Evolutionary conservation across 1,284 basidiomycete genomes (phyloP), one percentile per base, ranked within the genome.

Genomic region (Moesziomyces parantarcticus): DNA sequence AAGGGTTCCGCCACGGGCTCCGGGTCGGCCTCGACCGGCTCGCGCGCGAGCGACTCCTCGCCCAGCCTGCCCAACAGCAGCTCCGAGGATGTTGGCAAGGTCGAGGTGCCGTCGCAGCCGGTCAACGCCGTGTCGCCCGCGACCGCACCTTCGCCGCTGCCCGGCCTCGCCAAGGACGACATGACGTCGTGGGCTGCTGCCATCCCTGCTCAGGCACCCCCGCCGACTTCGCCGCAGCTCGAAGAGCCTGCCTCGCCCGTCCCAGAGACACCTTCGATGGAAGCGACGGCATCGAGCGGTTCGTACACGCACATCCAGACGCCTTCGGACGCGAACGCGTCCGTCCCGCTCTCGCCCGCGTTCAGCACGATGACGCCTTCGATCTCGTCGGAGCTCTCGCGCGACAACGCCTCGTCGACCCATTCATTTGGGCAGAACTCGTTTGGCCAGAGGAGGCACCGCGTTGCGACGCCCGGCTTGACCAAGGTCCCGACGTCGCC

Each of bases 51-150:
- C 41, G 54, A 42, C 39, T 60, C 57, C 20, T 53, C 67, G 36
- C 50, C 67, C 2, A 64, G 50, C 57, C 26, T 64, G 10, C 34
- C 26, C 34, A 60, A 61, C 58, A 58, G 64, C 58, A 67, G 64
- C 43, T 67, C 55, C 1, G 58, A 67, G 41, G 64, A 67, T 7
- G 45, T 57, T 14, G 50, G 45, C 58, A 67, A 61, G 32, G 43
- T 57, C 58, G 52, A 11, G 50, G 50, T 61, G 41, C 16, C 54
- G 5, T 20, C 41, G 3, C 25, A 25, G 16, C 29, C 42, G 20
- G 42, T 53, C 1, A 34, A 47, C 20, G n/a, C 45, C 7, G 29
- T 25, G 7, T 32, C 29, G 29, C 29, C 29, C 29, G 49, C 48
- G 2, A 40, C 26, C 3, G 21, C 43, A 14, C 34, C 32, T 5